phyloP scores from a whole-genome alignment of 2,329 filamentous ascomycete genomes.

The Allantophomopsis cytisporea region DNA sequence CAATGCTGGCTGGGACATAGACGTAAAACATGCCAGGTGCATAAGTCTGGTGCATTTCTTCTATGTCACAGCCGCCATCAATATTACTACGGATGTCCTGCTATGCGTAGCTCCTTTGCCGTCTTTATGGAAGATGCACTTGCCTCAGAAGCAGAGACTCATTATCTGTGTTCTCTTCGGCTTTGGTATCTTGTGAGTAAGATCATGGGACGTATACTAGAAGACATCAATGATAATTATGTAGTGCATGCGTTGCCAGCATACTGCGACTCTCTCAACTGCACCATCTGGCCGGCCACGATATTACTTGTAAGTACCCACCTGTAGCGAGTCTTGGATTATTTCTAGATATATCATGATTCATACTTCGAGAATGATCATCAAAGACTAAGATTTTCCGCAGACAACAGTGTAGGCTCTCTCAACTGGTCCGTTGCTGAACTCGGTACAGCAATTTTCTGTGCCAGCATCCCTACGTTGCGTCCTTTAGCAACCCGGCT shows the following conservation, averaged over 20 bases:
- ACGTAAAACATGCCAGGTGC: constrained; percentile 1
- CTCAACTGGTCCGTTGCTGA: constrained; percentile 20
- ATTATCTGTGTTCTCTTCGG: constrained; percentile 5
- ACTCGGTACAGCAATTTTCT: constrained; percentile 22
- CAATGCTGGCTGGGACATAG: constrained; percentile 5
- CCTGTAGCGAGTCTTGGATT: too few species aligned
- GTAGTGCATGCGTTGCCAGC: constrained; percentile 8
- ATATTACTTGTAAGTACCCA: constrained; percentile 4
- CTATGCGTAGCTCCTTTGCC: constrained; percentile 6
- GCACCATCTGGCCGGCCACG: constrained; percentile 1
- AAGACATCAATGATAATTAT: neutral
- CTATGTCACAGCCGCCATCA: constrained; percentile 4
- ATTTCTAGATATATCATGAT: too few species aligned
- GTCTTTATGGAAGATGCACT: constrained; percentile 6
- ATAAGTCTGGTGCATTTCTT: constrained; percentile 6
- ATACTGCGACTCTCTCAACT: constrained; percentile 4
- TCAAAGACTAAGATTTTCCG: neutral
- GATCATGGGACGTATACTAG: neutral
- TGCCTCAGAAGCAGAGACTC: constrained; percentile 5
- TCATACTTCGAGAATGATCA: too few species aligned
- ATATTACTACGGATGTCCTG: constrained; percentile 6
- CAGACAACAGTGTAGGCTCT: constrained; percentile 12
- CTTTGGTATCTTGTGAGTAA: constrained; percentile 7
- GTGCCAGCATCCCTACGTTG: constrained; percentile 25
- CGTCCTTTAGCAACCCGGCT: constrained; percentile 19